Evolutionary conservation across 148 eudicot genomes (phyloP).

Genomic region (Camellia granthamiana): DNA sequence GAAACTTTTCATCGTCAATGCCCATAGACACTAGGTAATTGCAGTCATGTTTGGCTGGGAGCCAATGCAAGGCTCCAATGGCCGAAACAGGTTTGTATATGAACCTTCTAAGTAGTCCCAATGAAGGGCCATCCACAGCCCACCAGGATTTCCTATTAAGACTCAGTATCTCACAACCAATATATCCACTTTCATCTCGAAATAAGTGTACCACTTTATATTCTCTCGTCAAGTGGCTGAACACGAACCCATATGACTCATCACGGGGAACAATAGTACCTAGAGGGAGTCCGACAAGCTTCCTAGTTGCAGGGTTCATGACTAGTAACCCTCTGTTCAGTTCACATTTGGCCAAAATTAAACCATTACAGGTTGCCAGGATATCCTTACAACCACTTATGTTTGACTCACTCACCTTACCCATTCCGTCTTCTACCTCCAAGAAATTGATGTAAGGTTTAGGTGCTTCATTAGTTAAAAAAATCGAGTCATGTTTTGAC

Average conservation of each 20-base stretch:
- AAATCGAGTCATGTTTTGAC: constrained; percentile 19
- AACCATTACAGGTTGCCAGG: constrained; percentile 35
- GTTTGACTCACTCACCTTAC: constrained; percentile 27
- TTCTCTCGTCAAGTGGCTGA: constrained; percentile 23
- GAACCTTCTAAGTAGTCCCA: neutral
- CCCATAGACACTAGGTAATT: constrained; percentile 27
- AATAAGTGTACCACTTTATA: constrained; percentile 47
- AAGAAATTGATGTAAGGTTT: constrained; percentile 25
- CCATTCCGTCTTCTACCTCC: constrained; percentile 27
- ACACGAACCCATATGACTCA: constrained; percentile 41
- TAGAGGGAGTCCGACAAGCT: constrained; percentile 24
- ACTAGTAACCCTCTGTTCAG: constrained; percentile 18
- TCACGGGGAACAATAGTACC: constrained; percentile 21
- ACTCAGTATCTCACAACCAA: constrained; percentile 37
- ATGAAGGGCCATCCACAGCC: constrained; percentile 36
- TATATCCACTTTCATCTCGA: constrained; percentile 18
- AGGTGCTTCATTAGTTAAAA: constrained; percentile 11
- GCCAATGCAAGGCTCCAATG: constrained; percentile 40
- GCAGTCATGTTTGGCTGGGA: neutral
- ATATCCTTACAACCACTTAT: constrained; percentile 27
- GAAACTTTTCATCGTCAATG: constrained; percentile 34
- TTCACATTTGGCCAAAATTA: constrained; percentile 27
- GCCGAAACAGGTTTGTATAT: constrained; percentile 19
- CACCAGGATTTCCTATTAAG: constrained; percentile 32
- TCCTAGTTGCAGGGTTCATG: constrained; percentile 10